Conservation (phyloP, 257 asterid genomes). For the Solanum arcanum region DNA sequence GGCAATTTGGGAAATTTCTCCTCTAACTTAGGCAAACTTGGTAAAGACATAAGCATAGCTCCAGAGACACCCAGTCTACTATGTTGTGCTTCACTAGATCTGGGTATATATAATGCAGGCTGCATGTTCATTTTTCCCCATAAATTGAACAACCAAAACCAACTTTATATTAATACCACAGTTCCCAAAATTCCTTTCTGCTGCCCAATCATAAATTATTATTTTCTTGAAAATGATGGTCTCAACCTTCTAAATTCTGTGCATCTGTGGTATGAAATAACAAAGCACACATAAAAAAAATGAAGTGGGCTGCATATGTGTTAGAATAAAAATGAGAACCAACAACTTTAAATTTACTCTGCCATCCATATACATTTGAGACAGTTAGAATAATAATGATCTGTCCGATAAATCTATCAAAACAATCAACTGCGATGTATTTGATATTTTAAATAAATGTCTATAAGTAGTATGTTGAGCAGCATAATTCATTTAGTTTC, state of each 20-base stretch:
- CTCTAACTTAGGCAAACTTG: constrained; percentile 21
- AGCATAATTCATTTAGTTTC: not conserved
- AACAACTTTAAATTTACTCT: not conserved
- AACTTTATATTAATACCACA: not conserved
- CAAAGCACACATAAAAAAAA: not conserved
- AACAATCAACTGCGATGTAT: not conserved
- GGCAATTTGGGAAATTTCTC: constrained; percentile 31
- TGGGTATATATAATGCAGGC: constrained; percentile 40
- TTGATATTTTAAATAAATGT: not conserved
- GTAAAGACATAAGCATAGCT: constrained; percentile 27
- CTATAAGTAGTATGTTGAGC: not conserved
- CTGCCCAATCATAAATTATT: not conserved
- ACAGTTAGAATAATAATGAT: not conserved
- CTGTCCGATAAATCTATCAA: not conserved
- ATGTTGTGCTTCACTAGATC: constrained; percentile 26
- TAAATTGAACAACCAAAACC: constrained; percentile 6
- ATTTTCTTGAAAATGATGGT: not conserved
- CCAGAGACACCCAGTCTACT: constrained; percentile 34
- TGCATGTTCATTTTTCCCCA: constrained; percentile 33
- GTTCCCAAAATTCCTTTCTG: not conserved
- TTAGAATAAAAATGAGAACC: not conserved
- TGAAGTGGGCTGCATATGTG: not conserved
- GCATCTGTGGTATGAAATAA: not conserved
- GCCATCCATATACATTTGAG: not conserved
- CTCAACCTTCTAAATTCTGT: not conserved